Base-by-base conservation (phyloP, 805 yeast species). In the Metschnikowia lochheadii region DNA sequence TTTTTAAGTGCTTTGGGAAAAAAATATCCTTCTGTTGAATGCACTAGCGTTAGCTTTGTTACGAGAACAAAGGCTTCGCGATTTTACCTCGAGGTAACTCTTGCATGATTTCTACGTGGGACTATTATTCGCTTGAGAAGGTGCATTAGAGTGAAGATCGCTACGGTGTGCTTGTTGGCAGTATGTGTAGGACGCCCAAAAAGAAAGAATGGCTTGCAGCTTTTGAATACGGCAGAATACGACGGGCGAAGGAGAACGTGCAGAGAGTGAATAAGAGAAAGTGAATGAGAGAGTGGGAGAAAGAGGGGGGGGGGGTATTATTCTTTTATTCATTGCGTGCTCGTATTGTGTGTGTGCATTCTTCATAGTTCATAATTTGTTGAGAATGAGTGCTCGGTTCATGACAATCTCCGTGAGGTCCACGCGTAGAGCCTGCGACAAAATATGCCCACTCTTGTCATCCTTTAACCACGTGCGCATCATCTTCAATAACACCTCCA, bases 401-500 rank as follows among this genome's bases (percentile, higher is more conserved):
- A 70, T 65, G 15, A 72, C 57, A n/a, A 64, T 42, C 49, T 67
- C 64, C 15, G 65, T 61, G 40, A 72, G 58, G 14, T 60, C 61
- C n/a, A 61, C 52, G 47, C 67, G 63, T 34, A 65, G 59, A 29
- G 54, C 51, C 33, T 49, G 54, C 21, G 60, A 55, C 60, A 72
- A 48, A 33, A 57, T 51, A 11, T 51, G 43, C 3, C 52, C 57
- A 37, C 42, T 54, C n/a, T 44, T 39, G 11, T 59, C 54, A 26
- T 64, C 65, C 36, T 67, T 63, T 35, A 72, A 50, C 75, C 76
- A 73, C 17, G 47, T 45, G 34, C 70, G 61, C 33, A 57, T 49
- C 32, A 60, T 43, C 52, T 60, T 63, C 8, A 69, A 52, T 14
- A 67, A 47, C 6, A 56, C 53, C 51, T 70, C 76, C 45, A 71